Conservation (phyloP, 768 basidiomycete species). For the Pulveroboletus sp. region DNA sequence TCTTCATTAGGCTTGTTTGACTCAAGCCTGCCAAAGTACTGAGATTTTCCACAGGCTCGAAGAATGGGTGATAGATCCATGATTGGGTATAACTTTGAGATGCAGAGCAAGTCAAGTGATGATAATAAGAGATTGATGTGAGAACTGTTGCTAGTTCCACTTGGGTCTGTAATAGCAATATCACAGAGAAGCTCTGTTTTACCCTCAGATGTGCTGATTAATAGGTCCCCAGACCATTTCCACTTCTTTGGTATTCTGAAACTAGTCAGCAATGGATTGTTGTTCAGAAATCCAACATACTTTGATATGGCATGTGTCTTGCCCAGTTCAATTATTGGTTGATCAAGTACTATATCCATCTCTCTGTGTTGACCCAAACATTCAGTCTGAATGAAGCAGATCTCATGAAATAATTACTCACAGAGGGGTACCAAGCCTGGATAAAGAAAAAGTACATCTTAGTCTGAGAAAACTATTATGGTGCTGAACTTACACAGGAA, state of each 20-base stretch:
- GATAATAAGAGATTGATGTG: conserved; percentile 48
- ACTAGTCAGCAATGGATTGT: conserved; percentile 3
- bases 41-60: conserved; percentile 43
- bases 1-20: conserved; percentile 39
- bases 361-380: conserved; percentile 15
- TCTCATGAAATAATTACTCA: conserved; percentile 9
- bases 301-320: conserved; percentile 24
- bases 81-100: conserved; percentile 47
- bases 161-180: conserved; percentile 44
- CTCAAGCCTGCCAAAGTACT: conserved; percentile 52
- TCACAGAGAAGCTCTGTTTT: conserved; percentile 46
- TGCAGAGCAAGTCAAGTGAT: conserved; percentile 37
- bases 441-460: neutral
- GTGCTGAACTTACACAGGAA: conserved; percentile 24
- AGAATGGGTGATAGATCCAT: conserved; percentile 46
- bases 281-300: conserved; percentile 14
- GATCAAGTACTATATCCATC: neutral
- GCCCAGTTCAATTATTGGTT: conserved; percentile 1
- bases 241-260: conserved; percentile 56
- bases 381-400: neutral
- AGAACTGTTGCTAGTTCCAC: conserved; percentile 40
- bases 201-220: conserved; percentile 35
- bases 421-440: conserved; percentile 26
- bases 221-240: conserved; percentile 61
- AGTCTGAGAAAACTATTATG: neutral